These are phyloP conservation scores for Candida labiduridarum DNA, from an alignment of 1,139 yeast species.

Conservation along the genomic window DNA sequence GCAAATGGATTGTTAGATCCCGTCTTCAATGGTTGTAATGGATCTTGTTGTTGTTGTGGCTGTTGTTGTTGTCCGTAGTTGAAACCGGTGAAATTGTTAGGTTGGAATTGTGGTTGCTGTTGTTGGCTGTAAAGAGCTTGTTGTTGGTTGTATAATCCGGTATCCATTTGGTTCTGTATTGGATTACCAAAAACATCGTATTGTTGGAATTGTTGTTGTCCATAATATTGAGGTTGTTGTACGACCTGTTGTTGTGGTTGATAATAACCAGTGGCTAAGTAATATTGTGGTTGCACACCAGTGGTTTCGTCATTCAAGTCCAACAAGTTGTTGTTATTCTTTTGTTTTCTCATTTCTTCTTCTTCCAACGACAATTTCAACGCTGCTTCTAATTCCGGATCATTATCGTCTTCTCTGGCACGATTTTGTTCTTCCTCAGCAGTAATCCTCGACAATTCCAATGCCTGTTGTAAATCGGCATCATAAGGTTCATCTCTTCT, in stretches of 20 bases:
- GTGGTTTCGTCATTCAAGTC: slow-evolving; percentile 51
- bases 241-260: slow-evolving; percentile 28
- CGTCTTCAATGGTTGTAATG: slow-evolving; percentile 63
- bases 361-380: slow-evolving; percentile 85
- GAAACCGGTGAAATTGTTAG: slow-evolving; percentile 39
- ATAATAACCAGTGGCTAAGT: slow-evolving; percentile 37
- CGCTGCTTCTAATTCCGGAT: slow-evolving; percentile 80
- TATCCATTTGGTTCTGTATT: slow-evolving; percentile 55
- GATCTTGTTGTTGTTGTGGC: slow-evolving; percentile 42
- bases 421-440: slow-evolving; percentile 72
- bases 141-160: slow-evolving; percentile 46
- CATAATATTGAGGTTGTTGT: slow-evolving; percentile 18
- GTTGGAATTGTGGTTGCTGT: slow-evolving; percentile 32
- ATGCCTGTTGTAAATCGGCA: slow-evolving; percentile 80
- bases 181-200: slow-evolving; percentile 85
- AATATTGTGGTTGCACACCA: slow-evolving; percentile 26
- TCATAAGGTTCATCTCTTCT: slow-evolving; percentile 55
- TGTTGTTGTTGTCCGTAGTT: slow-evolving; percentile 34
- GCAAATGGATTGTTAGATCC: slow-evolving; percentile 95
- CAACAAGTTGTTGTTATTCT: slow-evolving; percentile 53
- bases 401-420: slow-evolving; percentile 47
- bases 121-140: slow-evolving; percentile 34
- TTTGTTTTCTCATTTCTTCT: slow-evolving; percentile 70
- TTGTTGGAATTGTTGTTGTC: slow-evolving; percentile 29
- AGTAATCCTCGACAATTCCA: slow-evolving; percentile 78